These are phyloP conservation scores for Anastatica hierochuntica DNA, from an alignment of 345 rosid genomes.

Conservation along the genomic window DNA sequence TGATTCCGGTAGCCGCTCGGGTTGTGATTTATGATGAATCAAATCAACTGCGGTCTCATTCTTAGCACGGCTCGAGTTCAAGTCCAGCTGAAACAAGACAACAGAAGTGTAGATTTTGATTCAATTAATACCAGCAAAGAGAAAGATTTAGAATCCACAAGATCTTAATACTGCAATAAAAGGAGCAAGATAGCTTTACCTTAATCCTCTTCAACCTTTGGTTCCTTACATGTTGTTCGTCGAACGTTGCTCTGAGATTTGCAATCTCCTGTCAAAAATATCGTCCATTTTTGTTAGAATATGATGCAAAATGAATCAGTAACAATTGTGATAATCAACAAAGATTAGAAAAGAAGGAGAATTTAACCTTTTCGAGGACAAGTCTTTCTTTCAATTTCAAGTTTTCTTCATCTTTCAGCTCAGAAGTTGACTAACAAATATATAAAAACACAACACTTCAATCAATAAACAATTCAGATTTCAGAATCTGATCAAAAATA, in stretches of 20 bases:
- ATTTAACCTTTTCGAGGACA: slow-evolving; percentile 37
- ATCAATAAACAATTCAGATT: not conserved
- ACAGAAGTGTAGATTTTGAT: too few species aligned
- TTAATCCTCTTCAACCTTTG: slow-evolving; percentile 65
- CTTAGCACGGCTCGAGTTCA: slow-evolving; percentile 14
- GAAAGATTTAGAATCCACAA: not conserved
- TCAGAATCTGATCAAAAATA: too few species aligned
- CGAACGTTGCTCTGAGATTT: slow-evolving; percentile 35
- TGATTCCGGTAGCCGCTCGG: too few species aligned
- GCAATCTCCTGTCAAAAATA: slow-evolving; percentile 47
- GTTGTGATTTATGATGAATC: not conserved
- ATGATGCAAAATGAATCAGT: not conserved
- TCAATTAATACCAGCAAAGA: not conserved
- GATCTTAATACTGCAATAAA: not conserved
- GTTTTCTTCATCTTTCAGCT: slow-evolving; percentile 58
- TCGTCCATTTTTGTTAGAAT: too few species aligned
- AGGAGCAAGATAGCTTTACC: slow-evolving; percentile 25
- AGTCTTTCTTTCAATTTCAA: slow-evolving; percentile 48
- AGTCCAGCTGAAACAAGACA: slow-evolving; percentile 35
- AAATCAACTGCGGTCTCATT: not conserved
- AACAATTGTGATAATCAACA: not conserved
- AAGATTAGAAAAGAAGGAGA: not conserved
- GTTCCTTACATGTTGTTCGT: slow-evolving; percentile 41
- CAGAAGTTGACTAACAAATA: slow-evolving; percentile 57
- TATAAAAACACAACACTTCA: not conserved